These are phyloP conservation scores for Davidsoniella australis DNA, from an alignment of 2,329 filamentous ascomycete species.

Conservation along the genomic window DNA sequence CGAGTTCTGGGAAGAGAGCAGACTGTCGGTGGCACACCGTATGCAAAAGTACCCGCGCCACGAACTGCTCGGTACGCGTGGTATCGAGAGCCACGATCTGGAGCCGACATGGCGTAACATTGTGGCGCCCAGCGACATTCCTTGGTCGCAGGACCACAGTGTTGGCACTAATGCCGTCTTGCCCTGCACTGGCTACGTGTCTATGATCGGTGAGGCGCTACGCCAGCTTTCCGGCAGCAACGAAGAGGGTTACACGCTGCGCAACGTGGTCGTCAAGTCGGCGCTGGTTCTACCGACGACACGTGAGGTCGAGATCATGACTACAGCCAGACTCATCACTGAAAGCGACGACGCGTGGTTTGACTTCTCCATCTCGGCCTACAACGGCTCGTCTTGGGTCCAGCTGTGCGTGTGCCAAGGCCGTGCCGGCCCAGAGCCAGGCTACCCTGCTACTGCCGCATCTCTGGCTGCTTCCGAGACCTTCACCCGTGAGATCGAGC, in stretches of 20 bases:
- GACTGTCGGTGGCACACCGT: slow-evolving; percentile 18
- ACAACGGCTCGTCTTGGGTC: slow-evolving; percentile 17
- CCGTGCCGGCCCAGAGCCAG: background rate
- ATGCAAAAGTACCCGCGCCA: slow-evolving; percentile 19
- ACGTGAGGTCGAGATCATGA: slow-evolving; percentile 30
- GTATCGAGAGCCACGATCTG: slow-evolving; percentile 13
- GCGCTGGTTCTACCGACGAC: slow-evolving; percentile 30
- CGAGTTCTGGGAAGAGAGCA: slow-evolving; percentile 21
- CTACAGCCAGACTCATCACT: slow-evolving; percentile 23
- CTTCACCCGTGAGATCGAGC: background rate
- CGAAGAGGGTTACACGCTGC: slow-evolving; percentile 17
- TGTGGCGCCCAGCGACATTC: slow-evolving; percentile 15
- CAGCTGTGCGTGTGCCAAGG: background rate
- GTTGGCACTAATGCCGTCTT: slow-evolving; percentile 20
- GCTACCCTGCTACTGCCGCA: background rate
- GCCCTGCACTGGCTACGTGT: slow-evolving; percentile 23
- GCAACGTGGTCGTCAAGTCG: slow-evolving; percentile 28
- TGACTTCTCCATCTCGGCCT: slow-evolving; percentile 39
- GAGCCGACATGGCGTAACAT: slow-evolving; percentile 18
- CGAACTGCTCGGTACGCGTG: slow-evolving; percentile 23
- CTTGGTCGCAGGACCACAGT: slow-evolving; percentile 26
- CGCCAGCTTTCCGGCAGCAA: background rate
- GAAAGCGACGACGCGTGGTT: slow-evolving; percentile 24
- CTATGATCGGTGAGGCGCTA: slow-evolving; percentile 17
- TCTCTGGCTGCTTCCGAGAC: background rate